Base-by-base conservation (phyloP, 2,329 filamentous ascomycete species). In the Neoascochyta sp. region DNA sequence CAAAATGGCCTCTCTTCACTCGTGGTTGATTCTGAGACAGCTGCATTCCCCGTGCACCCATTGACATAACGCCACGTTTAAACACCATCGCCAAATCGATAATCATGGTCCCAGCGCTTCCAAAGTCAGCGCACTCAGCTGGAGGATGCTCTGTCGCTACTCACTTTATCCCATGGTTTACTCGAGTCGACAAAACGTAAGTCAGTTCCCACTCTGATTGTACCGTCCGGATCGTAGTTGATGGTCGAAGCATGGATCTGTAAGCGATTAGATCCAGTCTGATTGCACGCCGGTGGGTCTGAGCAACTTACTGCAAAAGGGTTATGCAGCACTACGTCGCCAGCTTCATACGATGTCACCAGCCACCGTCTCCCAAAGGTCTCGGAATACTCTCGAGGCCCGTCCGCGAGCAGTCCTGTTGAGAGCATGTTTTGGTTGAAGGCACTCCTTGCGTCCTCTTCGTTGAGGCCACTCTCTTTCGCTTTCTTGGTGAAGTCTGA, bases 371-470 rank as follows among this genome's bases (percentile, higher is more conserved):
- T 63, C 10, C 54, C 66, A 32, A 70, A 61, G 3, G 61, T 57
- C 14, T 62, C 60, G 3, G 64, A 64, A 39, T 69, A 71, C 19
- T 62, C 62, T 12, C 60, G 62, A 1, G 74, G 70, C 0, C 64
- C 67, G 16, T 77, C 68, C 7, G 68, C 68, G 2, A 80, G 61
- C 19, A 78, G 51, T 0, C 75, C 76, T 0, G 66, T 73, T 0
- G 63, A 59, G 62, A 78, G 73, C 75, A 80, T 80, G 40, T 79
- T 78, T 12, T 65, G 61, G 41, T 80, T 80, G 50, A 62, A 63
- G 2, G 54, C 57, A 22, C 50, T 45, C 26, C 50, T 60, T 1
- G 65, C 63, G 46, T 80, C 70, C 34, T 75, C 70, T 0, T 76
- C 71, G 0, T 59, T 68, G 33, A 80, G 39, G 0, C 73, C 74